Conservation (phyloP, 129 eudicot species). For the Helianthus tuberosus region DNA sequence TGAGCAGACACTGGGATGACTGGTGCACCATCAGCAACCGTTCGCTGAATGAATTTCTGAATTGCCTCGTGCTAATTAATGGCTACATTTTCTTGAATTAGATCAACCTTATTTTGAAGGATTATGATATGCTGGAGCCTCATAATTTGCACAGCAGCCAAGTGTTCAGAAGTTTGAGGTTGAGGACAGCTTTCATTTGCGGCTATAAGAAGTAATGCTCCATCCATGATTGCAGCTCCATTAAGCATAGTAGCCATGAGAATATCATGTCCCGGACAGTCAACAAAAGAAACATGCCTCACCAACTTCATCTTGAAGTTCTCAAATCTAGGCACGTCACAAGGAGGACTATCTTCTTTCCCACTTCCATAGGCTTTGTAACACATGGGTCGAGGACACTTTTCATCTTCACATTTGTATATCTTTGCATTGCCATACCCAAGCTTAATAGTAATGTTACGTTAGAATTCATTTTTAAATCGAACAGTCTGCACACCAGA, state of each 20-base stretch:
- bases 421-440: constrained; percentile 99
- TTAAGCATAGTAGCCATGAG: constrained; percentile 99
- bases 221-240: constrained; percentile 99
- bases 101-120: constrained; percentile 95
- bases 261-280: constrained; percentile 99
- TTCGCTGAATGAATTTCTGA: constrained; percentile 92
- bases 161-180: constrained; percentile 97
- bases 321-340: constrained; percentile 99
- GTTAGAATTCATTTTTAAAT: constrained; percentile 89
- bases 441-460: constrained; percentile 96
- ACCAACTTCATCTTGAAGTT: constrained; percentile 83
- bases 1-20: constrained; percentile 81
- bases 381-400: constrained; percentile 93
- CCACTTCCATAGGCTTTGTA: constrained; percentile 99
- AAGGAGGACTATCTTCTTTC: constrained; percentile 85
- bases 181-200: constrained; percentile 99
- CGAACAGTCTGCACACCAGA: constrained; percentile 98
- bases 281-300: constrained; percentile 95
- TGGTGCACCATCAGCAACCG: constrained; percentile 96
- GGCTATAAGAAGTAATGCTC: constrained; percentile 98
- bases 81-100: constrained; percentile 92
- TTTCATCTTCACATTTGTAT: constrained; percentile 93
- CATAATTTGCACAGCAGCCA: constrained; percentile 99
- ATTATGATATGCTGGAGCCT: constrained; percentile 91
- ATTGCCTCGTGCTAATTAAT: constrained; percentile 95